Conservation (phyloP, 1,284 basidiomycete species). For the Cryptococcus hybrid region DNA sequence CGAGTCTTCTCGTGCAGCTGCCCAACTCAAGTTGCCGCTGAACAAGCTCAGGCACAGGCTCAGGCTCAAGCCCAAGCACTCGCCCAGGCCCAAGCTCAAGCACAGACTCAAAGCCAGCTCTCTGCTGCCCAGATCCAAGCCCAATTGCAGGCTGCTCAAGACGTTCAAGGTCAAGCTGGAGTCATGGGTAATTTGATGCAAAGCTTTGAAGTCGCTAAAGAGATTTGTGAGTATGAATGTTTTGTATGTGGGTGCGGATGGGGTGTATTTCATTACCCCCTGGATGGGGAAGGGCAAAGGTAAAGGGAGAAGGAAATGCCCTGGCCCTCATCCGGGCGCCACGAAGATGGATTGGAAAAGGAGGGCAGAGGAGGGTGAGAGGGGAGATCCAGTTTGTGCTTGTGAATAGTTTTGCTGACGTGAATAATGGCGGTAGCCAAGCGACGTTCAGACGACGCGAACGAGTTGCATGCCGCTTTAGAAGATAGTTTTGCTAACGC, state of each 20-base stretch:
- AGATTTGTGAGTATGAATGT: conserved; percentile 66
- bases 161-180: conserved; percentile 20
- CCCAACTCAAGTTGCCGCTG: background rate
- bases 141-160: background rate
- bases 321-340: background rate
- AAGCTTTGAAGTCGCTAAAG: conserved; percentile 93
- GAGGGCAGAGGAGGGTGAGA: background rate
- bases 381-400: background rate
- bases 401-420: conserved; percentile 1
- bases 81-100: background rate
- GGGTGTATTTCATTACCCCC: background rate
- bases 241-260: background rate
- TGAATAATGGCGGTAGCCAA: conserved; percentile 64
- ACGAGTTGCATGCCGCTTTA: conserved; percentile 86
- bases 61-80: background rate
- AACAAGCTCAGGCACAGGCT: background rate
- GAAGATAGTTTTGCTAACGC: conserved; percentile 85
- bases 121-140: background rate
- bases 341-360: background rate
- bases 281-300: background rate
- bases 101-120: background rate
- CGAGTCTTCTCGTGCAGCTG: background rate
- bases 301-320: background rate
- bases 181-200: conserved; percentile 90
- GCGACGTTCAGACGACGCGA: conserved; percentile 77